Conservation (phyloP, 352 stramenopile species). For the Globisporangium spinosum region DNA sequence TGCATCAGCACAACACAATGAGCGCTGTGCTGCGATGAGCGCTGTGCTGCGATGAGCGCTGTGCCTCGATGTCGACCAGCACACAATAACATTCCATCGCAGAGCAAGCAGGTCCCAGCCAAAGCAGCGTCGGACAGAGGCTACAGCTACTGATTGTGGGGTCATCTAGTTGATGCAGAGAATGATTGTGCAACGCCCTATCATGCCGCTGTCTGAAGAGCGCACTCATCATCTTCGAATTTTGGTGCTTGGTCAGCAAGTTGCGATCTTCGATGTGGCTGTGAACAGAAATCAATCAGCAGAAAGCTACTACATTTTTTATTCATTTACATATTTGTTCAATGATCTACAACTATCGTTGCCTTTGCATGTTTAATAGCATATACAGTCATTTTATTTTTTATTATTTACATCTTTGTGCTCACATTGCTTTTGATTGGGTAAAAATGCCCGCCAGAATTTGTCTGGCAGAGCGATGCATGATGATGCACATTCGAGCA, state of each 20-base stretch:
- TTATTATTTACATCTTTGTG: background rate
- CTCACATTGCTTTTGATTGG: background rate
- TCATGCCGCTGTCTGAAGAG: background rate
- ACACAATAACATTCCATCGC: too few species aligned
- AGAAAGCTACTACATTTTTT: background rate
- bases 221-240: background rate
- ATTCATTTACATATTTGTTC: too few species aligned
- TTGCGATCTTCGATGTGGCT: background rate
- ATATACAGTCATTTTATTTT: background rate
- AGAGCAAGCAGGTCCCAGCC: too few species aligned
- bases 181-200: background rate
- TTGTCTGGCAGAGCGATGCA: constrained; percentile 11
- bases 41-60: background rate
- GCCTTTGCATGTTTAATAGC: background rate
- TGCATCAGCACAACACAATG: background rate
- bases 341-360: too few species aligned
- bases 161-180: background rate
- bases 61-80: too few species aligned
- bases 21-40: background rate
- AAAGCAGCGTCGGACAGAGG: background rate
- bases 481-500: constrained; percentile 2
- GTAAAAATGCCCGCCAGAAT: background rate
- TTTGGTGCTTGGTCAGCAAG: background rate
- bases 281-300: background rate
- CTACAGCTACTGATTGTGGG: background rate